Conservation (phyloP, 192 early-diverging fungal species). For the Mortierella hygrophila region DNA sequence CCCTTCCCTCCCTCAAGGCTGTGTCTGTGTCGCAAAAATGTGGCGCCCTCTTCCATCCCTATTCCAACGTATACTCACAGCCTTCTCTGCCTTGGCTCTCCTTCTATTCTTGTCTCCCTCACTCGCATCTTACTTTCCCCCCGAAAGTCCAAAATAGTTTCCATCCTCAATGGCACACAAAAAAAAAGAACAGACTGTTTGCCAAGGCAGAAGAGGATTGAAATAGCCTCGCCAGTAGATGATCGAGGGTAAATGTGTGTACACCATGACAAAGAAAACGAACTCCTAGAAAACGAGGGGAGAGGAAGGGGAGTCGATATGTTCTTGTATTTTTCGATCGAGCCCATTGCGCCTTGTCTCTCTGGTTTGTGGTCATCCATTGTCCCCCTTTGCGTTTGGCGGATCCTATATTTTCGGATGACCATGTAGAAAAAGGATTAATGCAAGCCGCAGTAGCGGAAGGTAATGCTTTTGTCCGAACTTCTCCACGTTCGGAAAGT, state of each 20-base stretch:
- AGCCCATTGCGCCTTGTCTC: background rate
- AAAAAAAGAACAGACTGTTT: background rate
- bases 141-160: constrained; percentile 12
- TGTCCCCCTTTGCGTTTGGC: background rate
- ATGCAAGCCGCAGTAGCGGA: constrained; percentile 2
- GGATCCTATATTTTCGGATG: constrained; percentile 6
- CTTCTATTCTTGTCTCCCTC: constrained; percentile 1
- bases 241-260: background rate
- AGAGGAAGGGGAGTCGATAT: background rate
- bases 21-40: background rate
- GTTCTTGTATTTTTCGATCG: background rate
- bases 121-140: background rate
- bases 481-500: constrained; percentile 8
- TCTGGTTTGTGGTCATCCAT: background rate
- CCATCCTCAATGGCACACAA: background rate
- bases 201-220: background rate
- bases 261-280: background rate
- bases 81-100: background rate
- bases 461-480: constrained; percentile 4
- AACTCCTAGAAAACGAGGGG: background rate
- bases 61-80: background rate
- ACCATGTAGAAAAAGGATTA: background rate
- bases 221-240: background rate
- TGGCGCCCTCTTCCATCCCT: background rate
- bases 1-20: background rate